Evolutionary conservation across 768 basidiomycete species (phyloP).

Genomic region (Lactarius quietus): DNA sequence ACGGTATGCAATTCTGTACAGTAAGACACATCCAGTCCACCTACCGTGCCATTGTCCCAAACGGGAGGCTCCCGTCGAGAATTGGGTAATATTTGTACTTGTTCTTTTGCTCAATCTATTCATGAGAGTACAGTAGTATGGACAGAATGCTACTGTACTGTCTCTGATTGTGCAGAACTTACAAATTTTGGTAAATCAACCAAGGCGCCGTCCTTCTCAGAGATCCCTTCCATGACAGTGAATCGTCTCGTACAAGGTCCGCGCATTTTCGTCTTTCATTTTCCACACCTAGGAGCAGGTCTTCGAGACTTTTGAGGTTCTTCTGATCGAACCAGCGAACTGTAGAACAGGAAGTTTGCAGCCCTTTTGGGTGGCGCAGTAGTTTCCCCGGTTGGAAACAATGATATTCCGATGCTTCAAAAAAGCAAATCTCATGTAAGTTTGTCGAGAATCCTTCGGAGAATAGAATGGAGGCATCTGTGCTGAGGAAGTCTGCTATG

Average conservation of each 20-base stretch:
- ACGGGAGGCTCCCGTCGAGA: too few relatives aligned
- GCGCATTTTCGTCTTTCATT: conserved; percentile 85
- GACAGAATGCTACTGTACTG: too few relatives aligned
- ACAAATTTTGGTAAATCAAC: too few relatives aligned
- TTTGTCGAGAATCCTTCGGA: conserved; percentile 91
- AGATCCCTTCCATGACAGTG: conserved; percentile 92
- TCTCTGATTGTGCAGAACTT: too few relatives aligned
- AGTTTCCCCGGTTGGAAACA: conserved; percentile 96
- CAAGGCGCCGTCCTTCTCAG: conserved; percentile 71
- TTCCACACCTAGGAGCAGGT: conserved; percentile 76
- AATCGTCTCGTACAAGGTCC: conserved; percentile 84
- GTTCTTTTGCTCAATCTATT: too few relatives aligned
- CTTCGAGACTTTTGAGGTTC: conserved; percentile 86
- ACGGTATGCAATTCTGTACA: too few relatives aligned
- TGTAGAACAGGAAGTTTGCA: conserved; percentile 88
- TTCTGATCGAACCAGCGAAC: conserved; percentile 97
- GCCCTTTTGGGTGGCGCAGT: conserved; percentile 94
- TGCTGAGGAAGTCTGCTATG: conserved; percentile 86
- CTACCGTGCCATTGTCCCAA: too few relatives aligned
- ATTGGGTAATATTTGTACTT: too few relatives aligned
- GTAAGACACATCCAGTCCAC: too few relatives aligned
- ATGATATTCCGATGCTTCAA: conserved; percentile 97
- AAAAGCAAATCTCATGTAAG: conserved; percentile 95
- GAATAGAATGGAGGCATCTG: conserved; percentile 87
- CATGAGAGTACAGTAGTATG: too few relatives aligned